Base-by-base conservation (phyloP, 2,329 filamentous ascomycete species). In the Annulohypoxylon truncatum region DNA sequence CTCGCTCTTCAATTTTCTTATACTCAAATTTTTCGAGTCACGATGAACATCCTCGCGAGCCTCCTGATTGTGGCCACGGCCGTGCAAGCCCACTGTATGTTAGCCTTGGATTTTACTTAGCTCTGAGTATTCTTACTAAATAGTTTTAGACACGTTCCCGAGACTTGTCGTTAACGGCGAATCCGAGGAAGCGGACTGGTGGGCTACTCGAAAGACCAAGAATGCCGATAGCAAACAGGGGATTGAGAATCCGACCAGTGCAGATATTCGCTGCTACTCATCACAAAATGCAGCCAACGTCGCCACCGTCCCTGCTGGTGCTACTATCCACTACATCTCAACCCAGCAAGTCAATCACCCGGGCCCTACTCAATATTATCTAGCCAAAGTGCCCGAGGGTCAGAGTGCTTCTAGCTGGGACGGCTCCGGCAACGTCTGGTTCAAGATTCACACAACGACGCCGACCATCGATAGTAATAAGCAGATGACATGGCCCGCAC, bases 391-490 rank as follows among this genome's bases (percentile, higher is more conserved):
- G 0, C 78, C 78, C 2, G 66, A 58, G 20, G 78, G 77, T 1
- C 53, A 71, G 20, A 74, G 73, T 12, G 78, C 75, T 26, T 73
- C 73, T 2, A 76, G 71, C 12, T 80, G 76, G 73, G 79, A 80
- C 56, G 79, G 79, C 7, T 73, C 75, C 1, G 79, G 79, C 1
- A 73, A 72, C 13, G 77, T 78, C 2, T 80, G 78, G 78, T 80
- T 79, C 73, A 78, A 78, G 73, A 73, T 79, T 47, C 72, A 73
- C 59, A 80, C 80, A 0, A 76, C 78, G 62, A 73, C 78, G 71
- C 82, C 84, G n/a, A 76, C 76, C 8, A 80, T 83, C 68, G 81
- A 82, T 68, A 75, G 77, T 60, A 81, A 82, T 62, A 84, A 83
- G 75, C 79, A 82, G 61, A 78, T 86, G 24, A 81, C 80, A 40